A percentile compares a stretch with the other conserved stretches of the same genome.
These are phyloP conservation scores for Silene uniflora DNA, from an alignment of 148 eudicot species.

Conservation along the genomic window DNA sequence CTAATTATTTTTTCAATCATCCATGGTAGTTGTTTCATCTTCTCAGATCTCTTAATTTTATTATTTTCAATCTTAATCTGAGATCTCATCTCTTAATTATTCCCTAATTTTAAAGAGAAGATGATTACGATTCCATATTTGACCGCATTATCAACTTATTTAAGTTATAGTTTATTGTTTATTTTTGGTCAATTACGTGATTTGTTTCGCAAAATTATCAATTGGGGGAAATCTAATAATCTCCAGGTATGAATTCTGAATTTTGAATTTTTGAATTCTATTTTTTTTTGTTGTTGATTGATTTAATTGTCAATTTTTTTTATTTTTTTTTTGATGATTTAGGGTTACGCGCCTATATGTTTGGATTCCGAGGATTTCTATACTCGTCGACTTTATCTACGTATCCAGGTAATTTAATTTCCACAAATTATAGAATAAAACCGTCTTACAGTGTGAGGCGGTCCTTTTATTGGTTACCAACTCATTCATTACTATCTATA, in stretches of 20 bases:
- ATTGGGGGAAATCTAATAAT: constrained; percentile 69
- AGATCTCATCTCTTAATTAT: constrained; percentile 15
- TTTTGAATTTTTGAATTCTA: too few species aligned
- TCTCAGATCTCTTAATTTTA: constrained; percentile 8
- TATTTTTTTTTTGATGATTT: constrained; percentile 12
- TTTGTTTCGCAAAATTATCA: constrained; percentile 60
- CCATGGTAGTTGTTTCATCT: background rate
- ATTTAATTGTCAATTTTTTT: background rate
- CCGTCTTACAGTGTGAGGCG: too few species aligned
- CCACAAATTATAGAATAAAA: too few species aligned
- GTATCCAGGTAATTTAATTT: constrained; percentile 65
- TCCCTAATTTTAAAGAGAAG: constrained; percentile 4
- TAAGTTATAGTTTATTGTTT: constrained; percentile 84
- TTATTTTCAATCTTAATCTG: background rate
- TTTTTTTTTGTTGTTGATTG: background rate
- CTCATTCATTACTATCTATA: too few species aligned
- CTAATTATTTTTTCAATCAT: background rate
- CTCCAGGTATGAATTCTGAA: constrained; percentile 45
- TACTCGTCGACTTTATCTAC: constrained; percentile 67
- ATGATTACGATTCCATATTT: constrained; percentile 93
- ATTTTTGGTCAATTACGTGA: constrained; percentile 85
- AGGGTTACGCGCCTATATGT: constrained; percentile 97
- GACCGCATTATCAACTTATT: constrained; percentile 82
- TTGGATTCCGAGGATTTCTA: constrained; percentile 93
- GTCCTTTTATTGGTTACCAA: too few species aligned